Evolutionary conservation across 148 eudicot species (phyloP), one percentile per base, ranked within the genome.

Genomic region (Camellia lanceoleosa): DNA sequence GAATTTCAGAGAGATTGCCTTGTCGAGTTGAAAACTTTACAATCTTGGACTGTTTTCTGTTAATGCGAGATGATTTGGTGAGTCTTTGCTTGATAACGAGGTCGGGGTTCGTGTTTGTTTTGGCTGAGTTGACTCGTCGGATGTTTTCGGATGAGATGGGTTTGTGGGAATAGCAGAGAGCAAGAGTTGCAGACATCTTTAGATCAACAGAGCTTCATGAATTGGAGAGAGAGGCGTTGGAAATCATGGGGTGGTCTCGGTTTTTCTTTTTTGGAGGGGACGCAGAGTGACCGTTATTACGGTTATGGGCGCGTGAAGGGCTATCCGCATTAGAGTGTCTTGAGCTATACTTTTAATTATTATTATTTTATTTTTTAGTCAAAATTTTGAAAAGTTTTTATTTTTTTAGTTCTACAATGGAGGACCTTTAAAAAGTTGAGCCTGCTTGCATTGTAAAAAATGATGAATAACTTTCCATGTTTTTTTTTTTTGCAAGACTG

Each of bases 151-250:
- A 65, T 3, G 65, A 42, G 63, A 11, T 23, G 74, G 72, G 51
- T 13, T 73, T 47, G 77, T 58, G 76, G 65, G 80, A 84, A 18
- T 44, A 84, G 62, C 66, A 30, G 16, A 44, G 69, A 59, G 74
- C 76, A 62, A 78, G 78, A 20, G 73, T 19, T 11, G 87, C 16
- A 70, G 82, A 71, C 88, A 59, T 59, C 49, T 0, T 75, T 44
- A 42, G 13, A 12, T 11, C 38, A 18, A 4, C 4, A 62, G 20
- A 15, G 12, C 15, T 6, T 55, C 58, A 30, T 7, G 49, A 30
- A 30, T 16, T 51, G 60, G 4, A 74, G 58, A 59, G 43, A 8
- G 12, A 69, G 74, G n/a, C 65, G 10, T 43, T 58, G 42, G 47
- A 70, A 79, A 56, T 19, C 77, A 63, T 73, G 9, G 64, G 15